These are phyloP conservation scores for Solanum piurae DNA, from an alignment of 257 asterid genomes.

Conservation along the genomic window DNA sequence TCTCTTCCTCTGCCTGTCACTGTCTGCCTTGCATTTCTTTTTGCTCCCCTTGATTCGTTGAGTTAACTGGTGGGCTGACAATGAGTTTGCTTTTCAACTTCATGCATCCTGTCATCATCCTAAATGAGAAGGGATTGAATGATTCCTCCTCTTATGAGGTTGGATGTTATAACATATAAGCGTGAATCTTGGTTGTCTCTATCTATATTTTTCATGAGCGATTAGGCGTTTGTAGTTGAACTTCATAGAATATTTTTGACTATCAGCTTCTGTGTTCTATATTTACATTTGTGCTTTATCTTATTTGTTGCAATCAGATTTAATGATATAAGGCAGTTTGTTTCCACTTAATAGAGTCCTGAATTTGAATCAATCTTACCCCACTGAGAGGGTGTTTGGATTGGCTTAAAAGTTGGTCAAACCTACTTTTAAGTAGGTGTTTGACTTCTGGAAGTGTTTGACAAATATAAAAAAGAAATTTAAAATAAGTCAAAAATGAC, in stretches of 20 bases:
- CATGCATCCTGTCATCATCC: neutral
- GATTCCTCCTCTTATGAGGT: neutral
- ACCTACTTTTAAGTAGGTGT: too few species aligned
- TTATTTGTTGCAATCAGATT: neutral
- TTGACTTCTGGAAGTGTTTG: too few species aligned
- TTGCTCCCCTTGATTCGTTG: neutral
- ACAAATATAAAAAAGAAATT: too few species aligned
- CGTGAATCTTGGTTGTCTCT: neutral
- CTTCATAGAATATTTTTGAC: neutral
- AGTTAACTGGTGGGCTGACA: neutral
- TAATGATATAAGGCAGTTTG: neutral
- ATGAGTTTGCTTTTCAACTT: neutral
- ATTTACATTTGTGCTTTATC: neutral
- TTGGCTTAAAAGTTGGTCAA: too few species aligned
- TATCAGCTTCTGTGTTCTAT: neutral
- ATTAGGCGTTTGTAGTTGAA: neutral
- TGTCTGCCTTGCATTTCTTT: neutral
- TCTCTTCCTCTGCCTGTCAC: neutral
- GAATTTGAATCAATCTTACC: neutral
- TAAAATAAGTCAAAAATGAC: too few species aligned
- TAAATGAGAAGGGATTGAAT: neutral
- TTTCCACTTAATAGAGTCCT: neutral
- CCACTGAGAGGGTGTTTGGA: neutral
- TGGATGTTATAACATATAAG: neutral
- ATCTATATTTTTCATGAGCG: neutral